Conservation (phyloP, 2,329 filamentous ascomycete genomes). For the Aaosphaeria pasadenensis region DNA sequence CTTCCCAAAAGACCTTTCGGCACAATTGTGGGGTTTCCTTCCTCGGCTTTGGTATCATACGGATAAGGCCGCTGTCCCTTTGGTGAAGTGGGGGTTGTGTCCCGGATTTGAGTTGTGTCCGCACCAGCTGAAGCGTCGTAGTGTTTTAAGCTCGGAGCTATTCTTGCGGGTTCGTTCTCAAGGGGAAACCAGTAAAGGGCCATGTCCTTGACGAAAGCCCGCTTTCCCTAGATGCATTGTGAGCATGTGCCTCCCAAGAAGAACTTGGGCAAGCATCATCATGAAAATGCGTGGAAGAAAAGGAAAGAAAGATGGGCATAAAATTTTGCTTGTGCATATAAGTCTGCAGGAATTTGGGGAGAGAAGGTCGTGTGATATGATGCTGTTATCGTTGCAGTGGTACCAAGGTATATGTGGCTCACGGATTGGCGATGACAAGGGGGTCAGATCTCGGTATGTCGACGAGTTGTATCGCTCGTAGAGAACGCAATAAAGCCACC, state of each 20-base stretch:
- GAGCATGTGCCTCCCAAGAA: slow-evolving; percentile 11
- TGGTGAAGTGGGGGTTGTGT: slow-evolving; percentile 26
- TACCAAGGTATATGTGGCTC: slow-evolving; percentile 2
- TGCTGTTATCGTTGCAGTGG: background rate
- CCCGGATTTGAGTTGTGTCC: slow-evolving; percentile 33
- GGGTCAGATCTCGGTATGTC: background rate
- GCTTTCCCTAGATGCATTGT: slow-evolving; percentile 64
- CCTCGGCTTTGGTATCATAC: slow-evolving; percentile 58
- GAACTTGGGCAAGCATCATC: background rate
- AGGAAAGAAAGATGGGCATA: slow-evolving; percentile 1
- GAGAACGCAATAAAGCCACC: slow-evolving; percentile 20
- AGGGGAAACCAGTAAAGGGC: slow-evolving; percentile 86
- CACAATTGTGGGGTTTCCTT: slow-evolving; percentile 79
- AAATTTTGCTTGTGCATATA: background rate
- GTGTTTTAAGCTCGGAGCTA: slow-evolving; percentile 72
- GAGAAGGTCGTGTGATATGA: slow-evolving; percentile 4
- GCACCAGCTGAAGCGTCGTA: slow-evolving; percentile 61
- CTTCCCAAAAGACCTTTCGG: slow-evolving; percentile 69
- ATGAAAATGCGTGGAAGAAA: background rate
- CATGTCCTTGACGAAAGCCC: slow-evolving; percentile 98
- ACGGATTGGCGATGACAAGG: slow-evolving; percentile 1
- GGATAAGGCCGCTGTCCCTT: slow-evolving; percentile 50
- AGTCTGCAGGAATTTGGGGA: background rate
- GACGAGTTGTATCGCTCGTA: slow-evolving; percentile 13
- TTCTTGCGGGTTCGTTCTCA: slow-evolving; percentile 61